Percentiles rank a stretch among this genome's conserved stretches.
These are phyloP conservation scores for Phaeotremella fagi DNA, from an alignment of 768 basidiomycete species.

Conservation along the genomic window DNA sequence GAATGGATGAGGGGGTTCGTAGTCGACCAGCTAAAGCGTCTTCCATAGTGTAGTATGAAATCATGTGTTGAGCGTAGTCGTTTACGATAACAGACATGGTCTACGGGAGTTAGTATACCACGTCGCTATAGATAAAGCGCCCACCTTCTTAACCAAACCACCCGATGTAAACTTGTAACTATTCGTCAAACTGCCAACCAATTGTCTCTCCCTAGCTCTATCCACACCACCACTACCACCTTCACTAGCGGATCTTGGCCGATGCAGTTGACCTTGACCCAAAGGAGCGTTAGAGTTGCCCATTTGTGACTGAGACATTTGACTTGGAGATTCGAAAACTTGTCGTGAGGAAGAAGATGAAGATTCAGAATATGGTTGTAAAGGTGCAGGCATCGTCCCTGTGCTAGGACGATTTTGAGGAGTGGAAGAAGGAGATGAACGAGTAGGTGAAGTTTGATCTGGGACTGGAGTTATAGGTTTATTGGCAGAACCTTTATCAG, in stretches of 20 bases:
- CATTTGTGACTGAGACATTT: neutral
- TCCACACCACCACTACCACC: conserved; percentile 55
- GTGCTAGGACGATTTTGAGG: neutral
- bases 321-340: no score
- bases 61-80: conserved; percentile 82
- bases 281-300: conserved; percentile 6
- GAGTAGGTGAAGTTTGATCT: neutral
- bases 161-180: conserved; percentile 87
- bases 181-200: conserved; percentile 87
- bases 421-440: neutral
- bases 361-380: conserved; percentile 42
- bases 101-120: conserved; percentile 50
- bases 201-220: conserved; percentile 68
- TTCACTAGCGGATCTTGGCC: conserved; percentile 36
- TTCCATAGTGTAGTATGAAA: conserved; percentile 89
- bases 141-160: conserved; percentile 95
- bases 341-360: neutral
- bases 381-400: neutral
- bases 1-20: conserved; percentile 77
- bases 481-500: conserved; percentile 60
- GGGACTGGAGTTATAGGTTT: neutral
- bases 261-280: conserved; percentile 23
- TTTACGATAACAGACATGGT: conserved; percentile 84
- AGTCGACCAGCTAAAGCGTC: conserved; percentile 86
- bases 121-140: no score